Evolutionary conservation across 2,329 filamentous ascomycete genomes (phyloP).

Genomic region (Aspergillus tanneri): DNA sequence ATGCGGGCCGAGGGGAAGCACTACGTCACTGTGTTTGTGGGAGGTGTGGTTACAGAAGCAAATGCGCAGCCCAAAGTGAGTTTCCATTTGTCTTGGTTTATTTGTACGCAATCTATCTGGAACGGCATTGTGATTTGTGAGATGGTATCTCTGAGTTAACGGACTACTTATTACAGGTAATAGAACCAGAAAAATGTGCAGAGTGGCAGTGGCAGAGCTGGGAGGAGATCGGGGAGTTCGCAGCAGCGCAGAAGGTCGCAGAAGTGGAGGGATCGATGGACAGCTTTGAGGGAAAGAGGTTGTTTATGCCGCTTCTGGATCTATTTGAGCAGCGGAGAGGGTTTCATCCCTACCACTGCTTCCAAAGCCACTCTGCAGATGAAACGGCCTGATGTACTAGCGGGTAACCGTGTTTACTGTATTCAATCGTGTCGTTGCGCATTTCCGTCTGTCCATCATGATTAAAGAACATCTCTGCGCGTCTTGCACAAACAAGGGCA

Average conservation of each 20-base stretch:
- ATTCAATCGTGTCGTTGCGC: no score
- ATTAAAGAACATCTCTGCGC: no score
- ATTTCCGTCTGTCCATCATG: no score
- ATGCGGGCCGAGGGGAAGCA: slow-evolving; percentile 63
- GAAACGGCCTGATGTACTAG: no score
- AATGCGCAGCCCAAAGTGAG: slow-evolving; percentile 55
- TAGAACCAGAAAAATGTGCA: slow-evolving; percentile 56
- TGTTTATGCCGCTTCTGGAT: slow-evolving; percentile 18
- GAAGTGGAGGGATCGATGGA: not conserved
- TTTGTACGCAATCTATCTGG: no score
- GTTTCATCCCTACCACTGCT: slow-evolving; percentile 10
- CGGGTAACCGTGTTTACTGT: no score
- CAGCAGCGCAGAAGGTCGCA: slow-evolving; percentile 5
- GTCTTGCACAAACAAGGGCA: no score
- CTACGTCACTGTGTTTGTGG: slow-evolving; percentile 72
- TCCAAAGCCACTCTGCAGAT: no score
- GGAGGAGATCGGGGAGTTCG: slow-evolving; percentile 39
- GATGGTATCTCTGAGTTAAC: no score
- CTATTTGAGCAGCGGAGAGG: slow-evolving; percentile 14
- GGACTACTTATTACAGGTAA: slow-evolving; percentile 22
- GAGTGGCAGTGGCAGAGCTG: slow-evolving; percentile 56
- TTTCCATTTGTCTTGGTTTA: slow-evolving; percentile 10
- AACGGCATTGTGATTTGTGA: not conserved
- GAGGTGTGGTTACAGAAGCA: slow-evolving; percentile 51
- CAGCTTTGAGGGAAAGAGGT: not conserved